phyloP scores from a whole-genome alignment of 495 filamentous ascomycete species.

The Tuber indicum region DNA sequence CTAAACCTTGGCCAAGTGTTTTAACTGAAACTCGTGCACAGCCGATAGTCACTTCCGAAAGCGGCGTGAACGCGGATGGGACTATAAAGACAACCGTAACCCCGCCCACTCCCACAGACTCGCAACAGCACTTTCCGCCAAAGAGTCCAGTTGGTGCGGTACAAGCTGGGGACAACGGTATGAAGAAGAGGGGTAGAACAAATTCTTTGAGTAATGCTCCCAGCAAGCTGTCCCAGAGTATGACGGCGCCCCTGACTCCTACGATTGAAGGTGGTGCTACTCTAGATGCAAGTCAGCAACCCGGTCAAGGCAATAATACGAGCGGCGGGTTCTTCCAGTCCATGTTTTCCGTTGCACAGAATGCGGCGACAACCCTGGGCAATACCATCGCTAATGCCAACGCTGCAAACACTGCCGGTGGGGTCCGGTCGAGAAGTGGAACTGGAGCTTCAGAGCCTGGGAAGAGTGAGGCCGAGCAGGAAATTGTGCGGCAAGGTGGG shows the following conservation, averaged over 20 bases:
- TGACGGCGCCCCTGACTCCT: slow-evolving; percentile 66
- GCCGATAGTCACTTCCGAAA: slow-evolving; percentile 3
- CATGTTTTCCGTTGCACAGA: slow-evolving; percentile 88
- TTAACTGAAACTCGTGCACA: slow-evolving; percentile 1
- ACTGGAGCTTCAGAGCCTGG: slow-evolving; percentile 19
- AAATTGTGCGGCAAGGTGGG: slow-evolving; percentile 44
- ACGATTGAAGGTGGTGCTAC: slow-evolving; percentile 53
- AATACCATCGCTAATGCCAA: slow-evolving; percentile 66
- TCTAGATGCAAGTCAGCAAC: slow-evolving; percentile 47
- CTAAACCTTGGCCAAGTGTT: background rate
- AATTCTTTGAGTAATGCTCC: slow-evolving; percentile 62
- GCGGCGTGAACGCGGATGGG: slow-evolving; percentile 18
- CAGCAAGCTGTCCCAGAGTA: slow-evolving; percentile 80
- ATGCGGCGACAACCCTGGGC: slow-evolving; percentile 77
- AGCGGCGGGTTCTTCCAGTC: slow-evolving; percentile 77
- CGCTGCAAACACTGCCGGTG: slow-evolving; percentile 45
- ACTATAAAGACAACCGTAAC: slow-evolving; percentile 30
- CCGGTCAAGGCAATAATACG: slow-evolving; percentile 42
- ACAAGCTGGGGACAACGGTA: slow-evolving; percentile 62
- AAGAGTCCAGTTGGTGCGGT: slow-evolving; percentile 37
- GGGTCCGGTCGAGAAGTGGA: slow-evolving; percentile 39
- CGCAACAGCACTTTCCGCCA: slow-evolving; percentile 40
- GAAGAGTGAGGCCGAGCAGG: slow-evolving; percentile 41
- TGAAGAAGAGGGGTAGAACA: slow-evolving; percentile 50
- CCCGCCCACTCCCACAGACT: slow-evolving; percentile 44